Percentiles rank a stretch among this genome's conserved stretches.
These are phyloP conservation scores for Paraphoma sp. DNA, from an alignment of 2,329 filamentous ascomycete genomes.

Conservation along the genomic window DNA sequence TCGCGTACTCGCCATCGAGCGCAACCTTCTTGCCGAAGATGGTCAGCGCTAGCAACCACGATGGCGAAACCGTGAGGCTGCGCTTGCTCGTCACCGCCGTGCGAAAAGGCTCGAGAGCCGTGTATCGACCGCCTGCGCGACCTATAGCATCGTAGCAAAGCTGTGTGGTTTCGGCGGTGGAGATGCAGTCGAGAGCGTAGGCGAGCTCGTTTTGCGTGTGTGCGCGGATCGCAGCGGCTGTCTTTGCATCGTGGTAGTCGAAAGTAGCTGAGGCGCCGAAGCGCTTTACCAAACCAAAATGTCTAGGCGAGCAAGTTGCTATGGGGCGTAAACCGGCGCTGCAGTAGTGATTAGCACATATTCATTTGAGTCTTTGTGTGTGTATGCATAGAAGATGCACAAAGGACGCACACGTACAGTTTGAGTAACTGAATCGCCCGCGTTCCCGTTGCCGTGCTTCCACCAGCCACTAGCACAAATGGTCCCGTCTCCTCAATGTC, in stretches of 20 bases:
- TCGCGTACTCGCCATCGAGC: background rate
- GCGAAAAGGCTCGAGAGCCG: conserved; percentile 17
- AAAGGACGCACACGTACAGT: background rate
- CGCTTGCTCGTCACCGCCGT: background rate
- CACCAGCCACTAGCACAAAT: background rate
- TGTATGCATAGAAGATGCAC: background rate
- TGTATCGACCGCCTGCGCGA: conserved; percentile 23
- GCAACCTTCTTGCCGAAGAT: background rate
- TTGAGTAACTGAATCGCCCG: background rate
- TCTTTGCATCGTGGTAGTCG: conserved; percentile 9
- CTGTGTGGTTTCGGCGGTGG: conserved; percentile 26
- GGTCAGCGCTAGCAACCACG: background rate
- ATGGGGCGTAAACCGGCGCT: background rate
- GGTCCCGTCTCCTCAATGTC: background rate
- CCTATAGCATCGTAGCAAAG: conserved; percentile 32
- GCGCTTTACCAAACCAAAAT: conserved; percentile 8
- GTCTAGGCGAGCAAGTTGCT: conserved; percentile 14
- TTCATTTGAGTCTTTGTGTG: background rate
- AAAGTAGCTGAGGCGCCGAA: conserved; percentile 13
- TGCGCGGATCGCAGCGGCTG: conserved; percentile 7
- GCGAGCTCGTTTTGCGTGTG: conserved; percentile 3
- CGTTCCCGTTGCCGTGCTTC: background rate
- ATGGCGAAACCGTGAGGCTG: background rate
- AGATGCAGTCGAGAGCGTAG: conserved; percentile 13
- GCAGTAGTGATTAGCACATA: too few species aligned